These are phyloP conservation scores for Fusarium equiseti DNA, from an alignment of 2,329 filamentous ascomycete species.

Conservation along the genomic window DNA sequence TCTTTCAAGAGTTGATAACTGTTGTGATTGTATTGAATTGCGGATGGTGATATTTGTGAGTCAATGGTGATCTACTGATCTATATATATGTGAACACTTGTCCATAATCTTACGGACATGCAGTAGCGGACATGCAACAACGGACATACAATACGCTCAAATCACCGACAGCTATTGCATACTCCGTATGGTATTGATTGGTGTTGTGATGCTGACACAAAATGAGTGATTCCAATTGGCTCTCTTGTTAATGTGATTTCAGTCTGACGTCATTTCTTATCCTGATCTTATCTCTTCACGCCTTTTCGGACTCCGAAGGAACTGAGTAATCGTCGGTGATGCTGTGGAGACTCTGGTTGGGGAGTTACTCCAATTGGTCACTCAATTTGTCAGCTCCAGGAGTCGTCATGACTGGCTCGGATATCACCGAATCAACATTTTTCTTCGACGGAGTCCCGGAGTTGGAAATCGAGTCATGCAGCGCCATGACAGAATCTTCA, in stretches of 20 bases:
- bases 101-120: not conserved
- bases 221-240: not conserved
- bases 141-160: not conserved
- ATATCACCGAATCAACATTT: not conserved
- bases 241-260: not conserved
- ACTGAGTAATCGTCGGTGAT: not conserved
- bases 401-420: not conserved
- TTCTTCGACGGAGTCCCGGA: slow-evolving; percentile 16
- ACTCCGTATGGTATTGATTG: not conserved
- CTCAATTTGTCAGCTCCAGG: rapidly evolving
- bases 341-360: not conserved
- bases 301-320: not conserved
- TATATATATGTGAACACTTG: not conserved
- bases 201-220: not conserved
- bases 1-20: not conserved
- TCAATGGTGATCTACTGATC: not conserved
- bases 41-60: not conserved
- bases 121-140: not conserved
- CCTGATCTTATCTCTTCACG: not conserved
- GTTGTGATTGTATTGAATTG: not conserved
- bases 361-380: slow-evolving; percentile 20
- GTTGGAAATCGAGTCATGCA: slow-evolving; percentile 11
- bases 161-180: not conserved
- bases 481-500: slow-evolving; percentile 11
- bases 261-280: not conserved